phyloP scores from a whole-genome alignment of 2,329 filamentous ascomycete genomes.

The Fusarium pilosicola region DNA sequence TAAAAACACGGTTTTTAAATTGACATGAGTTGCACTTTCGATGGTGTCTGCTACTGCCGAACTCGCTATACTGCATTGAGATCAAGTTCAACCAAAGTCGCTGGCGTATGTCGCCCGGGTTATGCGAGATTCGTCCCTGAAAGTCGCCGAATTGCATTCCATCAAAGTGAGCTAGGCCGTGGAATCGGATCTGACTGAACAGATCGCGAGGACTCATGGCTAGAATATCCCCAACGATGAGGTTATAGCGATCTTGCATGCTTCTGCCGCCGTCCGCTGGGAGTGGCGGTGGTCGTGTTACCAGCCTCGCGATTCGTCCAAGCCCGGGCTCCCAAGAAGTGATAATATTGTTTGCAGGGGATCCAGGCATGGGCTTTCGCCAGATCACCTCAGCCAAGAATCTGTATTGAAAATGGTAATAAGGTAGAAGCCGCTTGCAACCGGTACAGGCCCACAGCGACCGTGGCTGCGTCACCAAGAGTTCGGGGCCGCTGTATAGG shows the following conservation, averaged over 20 bases:
- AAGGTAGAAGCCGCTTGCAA: neutral
- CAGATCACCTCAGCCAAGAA: neutral
- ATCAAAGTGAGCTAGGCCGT: fast-evolving
- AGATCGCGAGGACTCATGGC: fast-evolving
- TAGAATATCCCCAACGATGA: too few relatives aligned
- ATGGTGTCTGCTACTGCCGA: too few relatives aligned
- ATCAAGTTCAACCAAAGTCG: too few relatives aligned
- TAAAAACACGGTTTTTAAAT: neutral
- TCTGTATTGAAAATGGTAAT: neutral
- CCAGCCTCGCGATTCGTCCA: too few relatives aligned
- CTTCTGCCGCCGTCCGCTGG: neutral
- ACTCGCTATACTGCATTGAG: too few relatives aligned
- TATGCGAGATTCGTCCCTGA: too few relatives aligned
- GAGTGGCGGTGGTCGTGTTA: neutral
- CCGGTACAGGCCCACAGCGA: neutral
- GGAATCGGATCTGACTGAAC: too few relatives aligned
- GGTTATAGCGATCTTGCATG: neutral
- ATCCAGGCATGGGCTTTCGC: neutral
- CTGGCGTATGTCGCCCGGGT: too few relatives aligned
- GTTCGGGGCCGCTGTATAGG: too few relatives aligned
- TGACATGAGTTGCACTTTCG: neutral
- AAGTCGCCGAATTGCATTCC: too few relatives aligned
- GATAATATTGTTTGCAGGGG: neutral
- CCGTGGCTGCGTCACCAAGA: too few relatives aligned
- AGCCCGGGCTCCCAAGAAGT: neutral